A percentile compares a stretch with the other conserved stretches of the same genome.
Evolutionary conservation across 257 asterid species (phyloP).

Genomic region (Solanum gracilifrons): DNA sequence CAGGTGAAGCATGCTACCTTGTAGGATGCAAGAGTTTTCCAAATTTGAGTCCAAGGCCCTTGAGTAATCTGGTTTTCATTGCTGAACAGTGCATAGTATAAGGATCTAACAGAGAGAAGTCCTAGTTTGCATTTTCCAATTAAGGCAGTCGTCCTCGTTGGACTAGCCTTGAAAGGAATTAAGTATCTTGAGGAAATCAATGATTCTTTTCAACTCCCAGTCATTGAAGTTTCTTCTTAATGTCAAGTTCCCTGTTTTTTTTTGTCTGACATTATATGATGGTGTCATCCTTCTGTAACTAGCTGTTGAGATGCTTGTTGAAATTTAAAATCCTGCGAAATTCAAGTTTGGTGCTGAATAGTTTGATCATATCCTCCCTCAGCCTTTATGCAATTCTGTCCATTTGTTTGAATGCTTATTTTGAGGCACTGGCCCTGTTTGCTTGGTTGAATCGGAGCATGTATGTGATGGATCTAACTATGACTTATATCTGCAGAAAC

Average conservation of each 20-base stretch:
- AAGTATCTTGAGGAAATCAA: not conserved
- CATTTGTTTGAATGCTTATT: not conserved
- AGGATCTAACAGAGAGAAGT: not conserved
- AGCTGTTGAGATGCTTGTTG: not conserved
- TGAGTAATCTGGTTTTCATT: not conserved
- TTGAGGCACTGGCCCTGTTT: not conserved
- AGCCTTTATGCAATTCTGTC: not conserved
- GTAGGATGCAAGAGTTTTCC: not conserved
- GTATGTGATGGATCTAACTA: not conserved
- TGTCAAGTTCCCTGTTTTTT: not conserved
- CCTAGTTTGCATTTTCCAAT: not conserved
- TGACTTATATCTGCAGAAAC: conserved; percentile 38
- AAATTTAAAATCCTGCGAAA: not conserved
- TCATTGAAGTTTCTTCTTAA: not conserved
- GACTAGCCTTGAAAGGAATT: not conserved
- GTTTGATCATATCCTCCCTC: not conserved
- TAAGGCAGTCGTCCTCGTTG: not conserved
- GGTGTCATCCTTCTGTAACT: not conserved
- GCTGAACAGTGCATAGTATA: not conserved
- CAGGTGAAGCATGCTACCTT: not conserved
- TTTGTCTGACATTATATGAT: not conserved
- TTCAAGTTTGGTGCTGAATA: not conserved
- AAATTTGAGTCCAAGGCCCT: not conserved
- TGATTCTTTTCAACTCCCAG: not conserved
- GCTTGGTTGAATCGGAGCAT: not conserved